These are phyloP conservation scores for Lachnellula cervina DNA, from an alignment of 2,329 filamentous ascomycete species.

Conservation along the genomic window DNA sequence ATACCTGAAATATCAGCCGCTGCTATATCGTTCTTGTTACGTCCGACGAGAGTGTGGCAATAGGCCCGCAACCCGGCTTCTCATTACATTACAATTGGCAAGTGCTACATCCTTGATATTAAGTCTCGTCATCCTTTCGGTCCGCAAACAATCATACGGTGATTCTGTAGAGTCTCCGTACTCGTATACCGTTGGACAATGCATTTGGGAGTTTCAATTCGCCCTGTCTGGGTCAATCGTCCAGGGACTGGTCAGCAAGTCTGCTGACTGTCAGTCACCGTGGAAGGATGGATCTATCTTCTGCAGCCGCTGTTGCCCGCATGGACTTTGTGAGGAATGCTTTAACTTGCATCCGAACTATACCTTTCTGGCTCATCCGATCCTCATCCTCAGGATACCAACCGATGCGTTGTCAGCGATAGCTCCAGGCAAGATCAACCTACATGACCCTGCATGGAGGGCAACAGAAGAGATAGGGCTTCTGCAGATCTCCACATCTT, in stretches of 20 bases:
- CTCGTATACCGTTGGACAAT: neutral
- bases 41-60: slow-evolving; percentile 10
- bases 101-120: slow-evolving; percentile 6
- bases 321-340: slow-evolving; percentile 13
- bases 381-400: slow-evolving; percentile 12
- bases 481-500: slow-evolving; percentile 23
- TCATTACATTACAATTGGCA: slow-evolving; percentile 10
- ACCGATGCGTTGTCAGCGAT: slow-evolving; percentile 29
- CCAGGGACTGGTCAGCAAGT: slow-evolving; percentile 16
- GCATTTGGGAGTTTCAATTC: slow-evolving; percentile 1
- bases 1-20: slow-evolving; percentile 9
- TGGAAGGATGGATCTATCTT: slow-evolving; percentile 20
- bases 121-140: slow-evolving; percentile 1
- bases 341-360: slow-evolving; percentile 9
- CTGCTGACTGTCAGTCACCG: slow-evolving; percentile 25
- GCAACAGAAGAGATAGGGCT: slow-evolving; percentile 20
- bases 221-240: slow-evolving; percentile 7
- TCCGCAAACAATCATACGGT: slow-evolving; percentile 9
- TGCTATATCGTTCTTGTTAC: slow-evolving; percentile 4
- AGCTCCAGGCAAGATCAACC: slow-evolving; percentile 19
- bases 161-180: slow-evolving; percentile 4
- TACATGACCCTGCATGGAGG: slow-evolving; percentile 25
- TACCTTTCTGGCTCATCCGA: slow-evolving; percentile 4
- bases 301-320: slow-evolving; percentile 18
- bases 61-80: slow-evolving; percentile 4